Base-by-base conservation (phyloP, 768 basidiomycete genomes). In the Panellus pusillus region DNA sequence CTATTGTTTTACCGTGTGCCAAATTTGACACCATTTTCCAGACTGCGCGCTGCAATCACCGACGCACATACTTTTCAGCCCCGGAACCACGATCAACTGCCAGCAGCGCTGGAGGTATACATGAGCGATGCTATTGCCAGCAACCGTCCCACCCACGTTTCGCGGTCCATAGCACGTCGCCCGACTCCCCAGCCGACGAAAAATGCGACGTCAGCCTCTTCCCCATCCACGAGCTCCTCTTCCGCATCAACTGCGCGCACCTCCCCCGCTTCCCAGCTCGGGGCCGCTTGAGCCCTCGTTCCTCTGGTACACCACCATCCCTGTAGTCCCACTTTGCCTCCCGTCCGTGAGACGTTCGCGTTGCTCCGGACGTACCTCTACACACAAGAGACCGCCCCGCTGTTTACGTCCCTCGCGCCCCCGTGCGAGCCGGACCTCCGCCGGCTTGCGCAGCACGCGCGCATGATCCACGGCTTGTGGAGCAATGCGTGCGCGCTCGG, bases 301-400 rank as follows among this genome's bases (percentile, higher is more conserved):
- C 20, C 36, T 51, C n/a, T n/a, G n/a, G n/a, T n/a, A 28, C 40
- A 28, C 44, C 19, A 65, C 60, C 14, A 61, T 82, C 1, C 83
- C 83, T n/a, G 73, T 84, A 36, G 72, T 81, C 9, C 77, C 77
- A 6, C 57, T 85, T 58, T 69, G 72, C 50, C 68, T 85, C 15
- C 81, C 82, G 0, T 74, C 78, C 3, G 75, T 80, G 69, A 70
- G 15, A 72, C 79, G 12, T 84, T 83, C 63, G 66, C 76, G 1
- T 65, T 72, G 6, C 71, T 86, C 0, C 75, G 77, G 14, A 61
- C 68, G 0, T 82, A 75, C 69, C 68, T 85, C 41, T 81, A 85
- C 69, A 77, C 75, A 1, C 75, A 78, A 36, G 50, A 61, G 44
- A 70, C 76, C 51, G 64, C 73, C 46, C 63, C 37, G 66, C 83